phyloP scores from a whole-genome alignment of 805 yeast genomes.

The Yarrowia keelungensis region DNA sequence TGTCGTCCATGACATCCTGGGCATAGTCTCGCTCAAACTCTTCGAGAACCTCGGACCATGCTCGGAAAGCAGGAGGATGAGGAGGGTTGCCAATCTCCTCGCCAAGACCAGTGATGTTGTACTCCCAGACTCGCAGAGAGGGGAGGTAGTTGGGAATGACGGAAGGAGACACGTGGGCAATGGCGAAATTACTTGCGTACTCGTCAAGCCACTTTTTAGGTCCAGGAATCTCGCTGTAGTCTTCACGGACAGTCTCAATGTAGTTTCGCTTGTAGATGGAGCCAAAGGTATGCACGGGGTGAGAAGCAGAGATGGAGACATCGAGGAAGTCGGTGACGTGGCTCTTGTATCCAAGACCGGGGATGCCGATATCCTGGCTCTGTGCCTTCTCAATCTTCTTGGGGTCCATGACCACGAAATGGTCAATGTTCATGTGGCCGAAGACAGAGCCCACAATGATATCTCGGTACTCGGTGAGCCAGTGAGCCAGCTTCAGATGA shows the following conservation, averaged over 20 bases:
- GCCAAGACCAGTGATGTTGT: conserved; percentile 68
- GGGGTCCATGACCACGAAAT: conserved; percentile 74
- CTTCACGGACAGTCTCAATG: conserved; percentile 63
- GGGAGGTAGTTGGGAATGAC: conserved; percentile 88
- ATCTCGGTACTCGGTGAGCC: conserved; percentile 85
- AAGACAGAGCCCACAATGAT: conserved; percentile 81
- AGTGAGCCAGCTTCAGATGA: conserved; percentile 74
- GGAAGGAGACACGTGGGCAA: conserved; percentile 74
- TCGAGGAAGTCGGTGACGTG: conserved; percentile 1
- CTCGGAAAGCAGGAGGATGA: conserved; percentile 47
- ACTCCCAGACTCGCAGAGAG: conserved; percentile 85
- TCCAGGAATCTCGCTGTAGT: conserved; percentile 57
- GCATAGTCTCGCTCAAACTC: conserved; percentile 54
- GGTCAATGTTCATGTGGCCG: conserved; percentile 92
- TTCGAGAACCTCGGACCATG: conserved; percentile 65
- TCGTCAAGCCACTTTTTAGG: conserved; percentile 43
- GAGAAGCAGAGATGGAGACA: not conserved
- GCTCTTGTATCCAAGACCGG: conserved; percentile 15
- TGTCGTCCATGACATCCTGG: conserved; percentile 46
- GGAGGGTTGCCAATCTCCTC: conserved; percentile 41
- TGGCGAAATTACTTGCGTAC: conserved; percentile 62
- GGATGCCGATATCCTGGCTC: conserved; percentile 14
- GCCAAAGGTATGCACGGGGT: conserved; percentile 54
- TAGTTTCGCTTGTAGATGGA: conserved; percentile 72
- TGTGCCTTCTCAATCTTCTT: conserved; percentile 24